Conservation (phyloP, 257 asterid species). For the Primulina tabacum region DNA sequence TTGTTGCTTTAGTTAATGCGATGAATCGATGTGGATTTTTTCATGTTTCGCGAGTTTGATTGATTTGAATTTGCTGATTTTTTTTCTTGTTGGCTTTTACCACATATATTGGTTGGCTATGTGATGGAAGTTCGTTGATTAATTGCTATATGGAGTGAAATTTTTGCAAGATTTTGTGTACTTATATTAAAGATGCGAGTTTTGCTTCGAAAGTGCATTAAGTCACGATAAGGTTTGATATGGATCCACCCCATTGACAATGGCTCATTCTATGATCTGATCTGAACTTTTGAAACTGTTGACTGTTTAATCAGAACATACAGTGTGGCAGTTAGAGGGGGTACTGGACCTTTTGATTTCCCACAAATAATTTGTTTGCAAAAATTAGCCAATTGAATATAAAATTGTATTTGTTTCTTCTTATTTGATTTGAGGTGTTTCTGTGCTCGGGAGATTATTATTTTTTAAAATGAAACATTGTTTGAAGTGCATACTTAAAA, state of each 20-base stretch:
- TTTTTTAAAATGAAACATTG: neutral
- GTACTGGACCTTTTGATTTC: neutral
- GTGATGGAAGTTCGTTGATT: constrained; percentile 1
- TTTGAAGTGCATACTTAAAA: neutral
- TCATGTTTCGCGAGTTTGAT: constrained; percentile 11
- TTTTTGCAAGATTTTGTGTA: neutral
- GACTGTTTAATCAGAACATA: constrained; percentile 3
- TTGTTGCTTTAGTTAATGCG: neutral
- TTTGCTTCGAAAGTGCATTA: neutral
- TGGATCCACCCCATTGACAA: neutral
- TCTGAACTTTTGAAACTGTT: constrained; percentile 7
- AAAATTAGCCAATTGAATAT: neutral
- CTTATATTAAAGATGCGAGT: neutral
- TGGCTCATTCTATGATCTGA: neutral
- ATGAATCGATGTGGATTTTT: constrained; percentile 15
- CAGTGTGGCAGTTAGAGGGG: neutral
- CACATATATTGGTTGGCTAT: neutral
- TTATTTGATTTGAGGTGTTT: constrained; percentile 20
- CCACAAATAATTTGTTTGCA: constrained; percentile 1
- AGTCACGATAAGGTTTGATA: neutral
- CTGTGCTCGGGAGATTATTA: neutral
- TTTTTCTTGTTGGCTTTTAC: neutral
- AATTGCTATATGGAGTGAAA: constrained; percentile 6
- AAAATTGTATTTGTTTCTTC: constrained; percentile 1
- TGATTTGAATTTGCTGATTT: constrained; percentile 16